These are phyloP conservation scores for Phytopythium sindhum DNA, from an alignment of 352 stramenopile genomes.

Conservation along the genomic window DNA sequence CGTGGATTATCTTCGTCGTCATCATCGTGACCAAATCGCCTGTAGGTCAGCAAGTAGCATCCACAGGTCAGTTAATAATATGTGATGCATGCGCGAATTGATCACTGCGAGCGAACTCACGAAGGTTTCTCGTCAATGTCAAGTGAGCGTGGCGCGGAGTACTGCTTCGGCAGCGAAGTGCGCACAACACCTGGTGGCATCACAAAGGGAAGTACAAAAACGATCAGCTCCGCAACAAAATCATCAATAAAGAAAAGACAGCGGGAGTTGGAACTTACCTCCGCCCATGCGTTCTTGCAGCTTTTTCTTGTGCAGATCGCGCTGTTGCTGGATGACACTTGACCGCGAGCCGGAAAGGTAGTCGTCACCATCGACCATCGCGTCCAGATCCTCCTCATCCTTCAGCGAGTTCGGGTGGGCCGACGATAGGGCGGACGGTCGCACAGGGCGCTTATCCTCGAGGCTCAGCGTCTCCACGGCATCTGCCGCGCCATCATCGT, in stretches of 20 bases:
- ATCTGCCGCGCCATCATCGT: slow-evolving; percentile 47
- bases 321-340: slow-evolving; percentile 81
- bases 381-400: slow-evolving; percentile 74
- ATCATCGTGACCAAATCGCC: slow-evolving; percentile 71
- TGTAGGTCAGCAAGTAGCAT: slow-evolving; percentile 9
- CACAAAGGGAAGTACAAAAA: background rate
- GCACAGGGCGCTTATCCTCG: slow-evolving; percentile 37
- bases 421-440: slow-evolving; percentile 20
- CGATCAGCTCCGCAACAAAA: background rate
- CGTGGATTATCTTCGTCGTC: slow-evolving; percentile 48
- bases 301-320: slow-evolving; percentile 86
- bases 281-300: slow-evolving; percentile 79
- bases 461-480: slow-evolving; percentile 61
- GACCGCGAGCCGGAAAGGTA: slow-evolving; percentile 65
- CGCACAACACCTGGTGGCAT: slow-evolving; percentile 52
- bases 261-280: slow-evolving; percentile 24
- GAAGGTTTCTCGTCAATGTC: slow-evolving; percentile 82
- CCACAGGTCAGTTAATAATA: background rate
- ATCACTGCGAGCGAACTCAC: slow-evolving; percentile 27
- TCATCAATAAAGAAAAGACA: background rate
- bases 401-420: slow-evolving; percentile 75
- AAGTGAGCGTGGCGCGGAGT: slow-evolving; percentile 65
- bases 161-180: slow-evolving; percentile 73
- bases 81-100: background rate
- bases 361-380: slow-evolving; percentile 43